Base-by-base conservation (phyloP, 441 rosid species). In the Jatropha multifida region DNA sequence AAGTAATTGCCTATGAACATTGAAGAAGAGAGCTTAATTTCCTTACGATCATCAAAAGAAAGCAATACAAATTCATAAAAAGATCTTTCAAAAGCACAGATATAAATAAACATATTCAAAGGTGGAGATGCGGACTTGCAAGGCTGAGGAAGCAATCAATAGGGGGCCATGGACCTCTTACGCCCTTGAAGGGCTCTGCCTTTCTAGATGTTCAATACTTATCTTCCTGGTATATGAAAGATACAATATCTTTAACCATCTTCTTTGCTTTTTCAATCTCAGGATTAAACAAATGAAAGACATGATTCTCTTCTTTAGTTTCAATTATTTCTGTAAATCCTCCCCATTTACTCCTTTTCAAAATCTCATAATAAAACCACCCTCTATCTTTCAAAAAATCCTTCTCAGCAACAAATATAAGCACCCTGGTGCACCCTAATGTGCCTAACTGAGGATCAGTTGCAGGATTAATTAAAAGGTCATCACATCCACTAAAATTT, bases 401-500 rank as follows among this genome's bases (percentile, higher is more conserved):
- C 32, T 71, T 82, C 78, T 77, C 84, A 0, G 83, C 86, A 46
- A 82, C 84, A 13, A 76, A 73, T 12, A 82, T 69, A 17, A 86
- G 49, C 49, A 82, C 85, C 67, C 62, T 78, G 15, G 49, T 69
- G 17, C 76, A 78, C 0, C 64, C 79, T 63, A 77, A 38, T 10
- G 4, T 55, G 3, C 54, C 40, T 32, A 86, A 38, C 15, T 82
- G 76, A 6, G 82, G 80, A 68, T 84, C 87, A 23, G 38, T 51
- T 0, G 18, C 74, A 3, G 86, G 86, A 56, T 84, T 84, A 40
- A 84, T 58, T 37, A 27, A 71, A 72, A 78, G 82, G 55, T 86
- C 89, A 12, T 81, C 85, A 9, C 64, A 67, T 7, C 88, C 88
- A 32, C 76, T 61, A 23, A n/a, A n/a, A n/a, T n/a, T n/a, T n/a